A percentile compares a stretch with the other conserved stretches of the same genome.
These are phyloP conservation scores for Colletotrichum coccodes DNA, from an alignment of 2,329 filamentous ascomycete species.

Conservation along the genomic window DNA sequence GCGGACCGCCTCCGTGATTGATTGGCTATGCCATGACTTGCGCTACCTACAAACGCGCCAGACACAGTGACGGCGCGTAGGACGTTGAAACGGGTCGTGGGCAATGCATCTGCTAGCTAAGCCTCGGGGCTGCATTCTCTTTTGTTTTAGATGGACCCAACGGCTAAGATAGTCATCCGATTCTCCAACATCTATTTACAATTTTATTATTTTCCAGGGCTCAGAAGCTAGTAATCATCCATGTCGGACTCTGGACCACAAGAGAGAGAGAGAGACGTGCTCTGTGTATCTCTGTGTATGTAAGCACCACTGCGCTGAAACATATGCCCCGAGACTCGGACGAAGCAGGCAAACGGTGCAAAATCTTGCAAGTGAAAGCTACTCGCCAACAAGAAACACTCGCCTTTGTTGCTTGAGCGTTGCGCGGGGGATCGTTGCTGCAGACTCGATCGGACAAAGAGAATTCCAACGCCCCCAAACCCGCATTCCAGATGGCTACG, in stretches of 20 bases:
- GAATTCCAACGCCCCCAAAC: not conserved
- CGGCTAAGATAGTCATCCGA: not conserved
- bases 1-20: slow-evolving; percentile 2
- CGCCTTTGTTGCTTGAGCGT: not conserved
- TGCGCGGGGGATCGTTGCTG: not conserved
- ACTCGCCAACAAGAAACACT: not conserved
- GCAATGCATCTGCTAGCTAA: not conserved
- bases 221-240: not conserved
- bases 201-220: not conserved
- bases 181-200: slow-evolving; percentile 3
- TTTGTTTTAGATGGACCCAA: slow-evolving; percentile 1
- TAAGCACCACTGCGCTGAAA: not conserved
- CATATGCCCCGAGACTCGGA: not conserved
- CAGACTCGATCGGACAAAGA: not conserved
- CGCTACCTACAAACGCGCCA: not conserved
- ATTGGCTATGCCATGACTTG: not conserved
- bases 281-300: not conserved
- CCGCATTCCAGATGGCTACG: not conserved
- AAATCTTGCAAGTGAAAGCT: not conserved
- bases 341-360: not conserved
- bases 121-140: not conserved
- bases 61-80: not conserved
- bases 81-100: not conserved
- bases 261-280: not conserved
- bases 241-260: not conserved